Conservation (phyloP, 139 green algal species). For the Ettlia oleoabundans region DNA sequence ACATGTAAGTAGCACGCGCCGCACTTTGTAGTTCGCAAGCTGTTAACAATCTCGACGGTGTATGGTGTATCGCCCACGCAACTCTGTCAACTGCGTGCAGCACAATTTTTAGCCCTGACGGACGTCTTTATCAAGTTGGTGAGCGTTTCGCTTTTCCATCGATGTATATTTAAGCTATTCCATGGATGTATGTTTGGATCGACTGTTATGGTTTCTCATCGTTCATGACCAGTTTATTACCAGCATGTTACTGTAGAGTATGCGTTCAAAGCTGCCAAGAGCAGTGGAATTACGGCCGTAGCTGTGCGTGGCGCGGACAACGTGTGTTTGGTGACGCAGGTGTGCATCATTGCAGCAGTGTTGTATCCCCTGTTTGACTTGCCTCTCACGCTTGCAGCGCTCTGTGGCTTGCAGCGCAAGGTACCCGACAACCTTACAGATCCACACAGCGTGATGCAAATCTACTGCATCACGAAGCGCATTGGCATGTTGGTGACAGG, state of each 20-base stretch:
- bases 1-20: neutral
- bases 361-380: neutral
- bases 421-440: slow-evolving; percentile 96
- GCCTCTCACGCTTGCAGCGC: neutral
- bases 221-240: too few species aligned
- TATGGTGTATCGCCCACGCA: too few species aligned
- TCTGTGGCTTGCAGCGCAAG: slow-evolving; percentile 43
- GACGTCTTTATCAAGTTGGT: slow-evolving; percentile 95
- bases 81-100: slow-evolving; percentile 74
- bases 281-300: slow-evolving; percentile 90
- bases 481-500: slow-evolving; percentile 95
- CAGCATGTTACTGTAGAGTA: slow-evolving; percentile 93
- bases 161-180: too few species aligned
- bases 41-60: neutral
- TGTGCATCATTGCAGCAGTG: neutral
- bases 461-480: slow-evolving; percentile 91
- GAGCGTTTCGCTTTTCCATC: slow-evolving; percentile 35
- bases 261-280: slow-evolving; percentile 98
- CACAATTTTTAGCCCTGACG: slow-evolving; percentile 97
- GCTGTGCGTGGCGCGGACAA: slow-evolving; percentile 91
- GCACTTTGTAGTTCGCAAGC: neutral
- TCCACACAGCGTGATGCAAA: slow-evolving; percentile 83
- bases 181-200: too few species aligned
- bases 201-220: too few species aligned
- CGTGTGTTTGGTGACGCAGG: slow-evolving; percentile 92